Percentiles rank a stretch among this genome's conserved stretches.
These are phyloP conservation scores for Pisolithus tinctorius DNA, from an alignment of 768 basidiomycete genomes.

Conservation along the genomic window DNA sequence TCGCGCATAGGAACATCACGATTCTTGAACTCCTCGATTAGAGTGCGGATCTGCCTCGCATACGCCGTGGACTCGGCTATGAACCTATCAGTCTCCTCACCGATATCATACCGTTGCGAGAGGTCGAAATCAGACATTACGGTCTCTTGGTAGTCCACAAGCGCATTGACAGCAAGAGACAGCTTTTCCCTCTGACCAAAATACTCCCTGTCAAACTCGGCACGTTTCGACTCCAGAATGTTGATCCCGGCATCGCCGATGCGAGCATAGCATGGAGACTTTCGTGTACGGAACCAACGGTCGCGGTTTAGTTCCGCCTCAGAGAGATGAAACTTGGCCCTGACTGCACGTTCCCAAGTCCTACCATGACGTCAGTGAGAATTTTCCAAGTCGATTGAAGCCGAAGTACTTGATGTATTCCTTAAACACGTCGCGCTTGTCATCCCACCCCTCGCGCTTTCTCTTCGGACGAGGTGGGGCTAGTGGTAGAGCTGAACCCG, in stretches of 20 bases:
- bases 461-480: conserved; percentile 17
- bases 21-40: conserved; percentile 16
- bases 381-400: background rate
- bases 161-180: conserved; percentile 16
- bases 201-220: conserved; percentile 21
- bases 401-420: conserved; percentile 24
- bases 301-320: conserved; percentile 25
- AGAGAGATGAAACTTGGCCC: conserved; percentile 16
- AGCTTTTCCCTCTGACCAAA: conserved; percentile 19
- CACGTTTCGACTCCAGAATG: conserved; percentile 22
- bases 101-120: conserved; percentile 21
- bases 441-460: conserved; percentile 18
- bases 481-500: conserved; percentile 7
- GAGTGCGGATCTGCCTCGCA: conserved; percentile 17
- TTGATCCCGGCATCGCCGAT: conserved; percentile 25
- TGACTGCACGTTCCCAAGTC: conserved; percentile 24
- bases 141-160: conserved; percentile 17
- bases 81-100: conserved; percentile 15
- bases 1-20: conserved; percentile 1
- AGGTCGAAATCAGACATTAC: conserved; percentile 19
- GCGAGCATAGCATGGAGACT: conserved; percentile 22
- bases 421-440: conserved; percentile 19
- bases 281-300: conserved; percentile 26
- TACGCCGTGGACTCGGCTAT: conserved; percentile 20
- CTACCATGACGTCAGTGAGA: conserved; percentile 9